Evolutionary conservation across 768 basidiomycete species (phyloP), one percentile per base, ranked within the genome.

Genomic region (Boletus reticuloceps): DNA sequence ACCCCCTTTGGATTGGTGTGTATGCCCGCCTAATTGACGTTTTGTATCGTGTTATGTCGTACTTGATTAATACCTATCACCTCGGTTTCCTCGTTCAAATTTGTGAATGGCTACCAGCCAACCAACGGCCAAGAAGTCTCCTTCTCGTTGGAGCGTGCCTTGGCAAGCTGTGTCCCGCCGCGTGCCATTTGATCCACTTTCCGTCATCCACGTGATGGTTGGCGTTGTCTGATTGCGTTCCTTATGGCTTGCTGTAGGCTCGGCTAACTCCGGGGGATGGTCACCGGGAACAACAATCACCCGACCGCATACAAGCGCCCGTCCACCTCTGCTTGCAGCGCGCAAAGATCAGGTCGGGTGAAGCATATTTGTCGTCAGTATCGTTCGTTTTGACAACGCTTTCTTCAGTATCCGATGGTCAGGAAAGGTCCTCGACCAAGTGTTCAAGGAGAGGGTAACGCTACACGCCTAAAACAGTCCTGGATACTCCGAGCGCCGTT

Each of bases 131-230:
- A 32, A 36, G 31, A 32, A 9, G 32, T 41, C 37, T 31, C 49
- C 50, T 29, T 29, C 39, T 40, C 22, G 22, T 32, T 58, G 55
- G 58, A 54, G 54, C 11, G 59, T 43, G 16, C 54, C 53, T 65
- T 66, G 64, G 55, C 56, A 60, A 64, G 64, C 64, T 63, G 63
- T 65, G 53, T 22, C n/a, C n/a, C 38, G 31, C 51, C 13, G 29
- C 40, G 27, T 45, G 53, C 37, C 47, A 37, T 19, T 39, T 25
- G 46, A 37, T 27, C 44, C 2, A 31, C 9, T n/a, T 44, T 4
- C 25, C 25, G 14, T 44, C 25, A 25, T 25, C 25, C 6, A 50
- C 36, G 43, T 45, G 25, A 44, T 44, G 25, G 17, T 17, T 27
- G 43, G 43, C 25, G 1, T 36, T 13, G 11, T 14, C 34, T 11